Conservation (phyloP, 345 rosid species). For the Aquilaria sinensis region DNA sequence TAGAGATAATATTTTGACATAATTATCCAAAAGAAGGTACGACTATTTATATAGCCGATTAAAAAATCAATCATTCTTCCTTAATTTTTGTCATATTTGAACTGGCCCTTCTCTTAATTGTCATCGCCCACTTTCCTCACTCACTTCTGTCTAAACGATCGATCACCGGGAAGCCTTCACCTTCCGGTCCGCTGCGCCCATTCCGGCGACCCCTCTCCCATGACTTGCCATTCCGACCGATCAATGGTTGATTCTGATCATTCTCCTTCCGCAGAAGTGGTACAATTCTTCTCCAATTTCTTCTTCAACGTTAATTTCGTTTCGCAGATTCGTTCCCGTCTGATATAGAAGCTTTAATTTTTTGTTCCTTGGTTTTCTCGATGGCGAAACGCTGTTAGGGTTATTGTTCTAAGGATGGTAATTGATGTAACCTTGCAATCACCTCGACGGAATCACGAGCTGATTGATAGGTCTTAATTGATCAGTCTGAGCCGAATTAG, state of each 20-base stretch:
- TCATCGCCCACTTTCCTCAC: conserved; percentile 10
- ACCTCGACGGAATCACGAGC: conserved; percentile 9
- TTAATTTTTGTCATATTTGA: not conserved
- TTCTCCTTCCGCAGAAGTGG: not conserved
- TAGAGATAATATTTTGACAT: no score
- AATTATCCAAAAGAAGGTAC: no score
- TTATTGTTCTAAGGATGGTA: not conserved
- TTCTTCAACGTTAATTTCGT: not conserved
- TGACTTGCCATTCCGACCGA: conserved; percentile 7
- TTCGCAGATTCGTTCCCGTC: conserved; percentile 16
- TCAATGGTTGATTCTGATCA: not conserved
- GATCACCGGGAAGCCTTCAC: conserved; percentile 14
- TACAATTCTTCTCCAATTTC: no score
- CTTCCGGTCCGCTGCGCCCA: conserved; percentile 14
- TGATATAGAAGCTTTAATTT: conserved; percentile 7
- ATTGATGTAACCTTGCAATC: not conserved
- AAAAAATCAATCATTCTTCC: no score
- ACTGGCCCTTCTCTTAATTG: conserved; percentile 5
- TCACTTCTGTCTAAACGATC: conserved; percentile 6
- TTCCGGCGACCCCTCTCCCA: conserved; percentile 18
- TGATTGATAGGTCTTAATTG: conserved; percentile 5
- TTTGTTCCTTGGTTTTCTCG: not conserved
- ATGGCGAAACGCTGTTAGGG: not conserved
- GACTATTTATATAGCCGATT: no score
- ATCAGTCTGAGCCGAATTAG: conserved; percentile 5